Conservation (phyloP, 2,329 filamentous ascomycete genomes). For the Emmonsiellopsis sp. region DNA sequence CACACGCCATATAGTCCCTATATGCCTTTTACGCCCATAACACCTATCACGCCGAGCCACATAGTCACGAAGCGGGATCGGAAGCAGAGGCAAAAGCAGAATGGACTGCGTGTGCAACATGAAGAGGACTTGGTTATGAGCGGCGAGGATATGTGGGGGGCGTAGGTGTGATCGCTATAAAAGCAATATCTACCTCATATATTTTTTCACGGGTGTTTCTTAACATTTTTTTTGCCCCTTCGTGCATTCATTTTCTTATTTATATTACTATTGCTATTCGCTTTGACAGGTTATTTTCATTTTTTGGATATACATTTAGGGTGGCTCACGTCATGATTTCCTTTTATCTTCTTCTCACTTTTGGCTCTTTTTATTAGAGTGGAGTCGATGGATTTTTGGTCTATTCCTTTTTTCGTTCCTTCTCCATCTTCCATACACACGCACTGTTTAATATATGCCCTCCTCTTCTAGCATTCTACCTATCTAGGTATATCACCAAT, state of each 20-base stretch:
- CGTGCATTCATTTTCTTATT: background rate
- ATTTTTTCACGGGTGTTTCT: background rate
- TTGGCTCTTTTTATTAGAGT: too few species aligned
- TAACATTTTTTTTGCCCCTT: background rate
- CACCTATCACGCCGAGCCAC: slow-evolving; percentile 39
- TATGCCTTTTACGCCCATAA: slow-evolving; percentile 43
- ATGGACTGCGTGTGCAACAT: slow-evolving; percentile 35
- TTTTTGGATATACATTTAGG: background rate
- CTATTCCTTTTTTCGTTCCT: too few species aligned
- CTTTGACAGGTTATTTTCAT: background rate
- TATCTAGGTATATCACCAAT: background rate
- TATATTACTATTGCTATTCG: background rate
- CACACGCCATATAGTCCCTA: slow-evolving; percentile 42
- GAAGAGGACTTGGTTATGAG: slow-evolving; percentile 40
- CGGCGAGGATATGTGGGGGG: slow-evolving; percentile 40
- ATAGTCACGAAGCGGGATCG: slow-evolving; percentile 37
- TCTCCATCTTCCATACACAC: too few species aligned
- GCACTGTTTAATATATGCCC: background rate
- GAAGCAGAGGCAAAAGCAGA: slow-evolving; percentile 32
- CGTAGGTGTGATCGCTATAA: slow-evolving; percentile 3
- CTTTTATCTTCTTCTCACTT: background rate
- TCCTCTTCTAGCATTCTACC: background rate
- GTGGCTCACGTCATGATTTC: background rate
- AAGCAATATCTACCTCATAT: background rate
- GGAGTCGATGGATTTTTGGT: too few species aligned